These are phyloP conservation scores for button mushroom (Agaricus bisporus) DNA, from an alignment of 768 basidiomycete species.

Conservation along the genomic window DNA sequence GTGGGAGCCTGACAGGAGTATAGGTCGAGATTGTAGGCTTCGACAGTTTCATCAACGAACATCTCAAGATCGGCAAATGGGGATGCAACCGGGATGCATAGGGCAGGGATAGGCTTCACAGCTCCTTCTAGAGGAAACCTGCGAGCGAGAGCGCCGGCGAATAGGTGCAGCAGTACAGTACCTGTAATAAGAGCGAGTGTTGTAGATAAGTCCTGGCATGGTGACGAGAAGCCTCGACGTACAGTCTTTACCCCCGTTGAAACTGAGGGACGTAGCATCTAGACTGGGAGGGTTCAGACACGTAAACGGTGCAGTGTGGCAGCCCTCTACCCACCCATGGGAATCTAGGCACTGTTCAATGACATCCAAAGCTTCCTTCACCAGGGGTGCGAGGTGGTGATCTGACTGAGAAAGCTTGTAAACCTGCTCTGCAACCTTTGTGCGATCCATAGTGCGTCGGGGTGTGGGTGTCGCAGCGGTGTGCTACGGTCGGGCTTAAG, in stretches of 20 bases:
- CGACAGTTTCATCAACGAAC: conserved; percentile 66
- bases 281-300: conserved; percentile 35
- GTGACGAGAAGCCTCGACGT: conserved; percentile 21
- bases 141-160: conserved; percentile 64
- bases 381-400: conserved; percentile 41
- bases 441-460: conserved; percentile 37
- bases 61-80: conserved; percentile 80
- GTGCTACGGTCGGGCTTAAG: neutral
- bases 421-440: conserved; percentile 48
- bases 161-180: conserved; percentile 91
- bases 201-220: neutral
- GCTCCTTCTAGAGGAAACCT: conserved; percentile 26
- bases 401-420: conserved; percentile 52
- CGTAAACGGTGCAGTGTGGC: conserved; percentile 13
- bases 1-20: conserved; percentile 38
- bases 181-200: conserved; percentile 41
- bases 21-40: conserved; percentile 70
- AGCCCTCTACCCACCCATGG: conserved; percentile 63
- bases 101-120: conserved; percentile 47
- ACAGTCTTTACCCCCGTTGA: conserved; percentile 99
- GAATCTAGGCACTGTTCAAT: conserved; percentile 72
- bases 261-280: conserved; percentile 78
- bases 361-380: conserved; percentile 77
- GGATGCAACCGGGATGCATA: conserved; percentile 89
- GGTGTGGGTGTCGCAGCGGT: neutral